Conservation (phyloP, 148 eudicot genomes). For the Rhododendron ovatum region DNA sequence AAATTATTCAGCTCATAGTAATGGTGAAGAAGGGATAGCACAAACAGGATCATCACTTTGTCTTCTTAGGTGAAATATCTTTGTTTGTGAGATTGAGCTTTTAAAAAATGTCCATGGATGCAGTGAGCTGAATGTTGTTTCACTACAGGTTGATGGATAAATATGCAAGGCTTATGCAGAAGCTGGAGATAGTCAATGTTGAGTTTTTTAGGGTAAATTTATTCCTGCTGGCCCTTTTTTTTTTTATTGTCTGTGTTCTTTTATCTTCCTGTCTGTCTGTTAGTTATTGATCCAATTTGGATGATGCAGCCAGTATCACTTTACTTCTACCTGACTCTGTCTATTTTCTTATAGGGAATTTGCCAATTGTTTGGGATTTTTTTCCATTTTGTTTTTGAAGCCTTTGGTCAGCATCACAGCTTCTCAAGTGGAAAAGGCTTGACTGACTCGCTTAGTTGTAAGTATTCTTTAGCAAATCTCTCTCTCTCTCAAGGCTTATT, state of each 20-base stretch:
- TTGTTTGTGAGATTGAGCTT: slow-evolving; percentile 6
- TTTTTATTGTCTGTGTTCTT: background rate
- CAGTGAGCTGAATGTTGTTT: slow-evolving; percentile 23
- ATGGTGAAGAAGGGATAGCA: slow-evolving; percentile 54
- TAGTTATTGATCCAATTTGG: background rate
- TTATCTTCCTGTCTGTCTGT: slow-evolving; percentile 5
- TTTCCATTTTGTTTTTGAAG: slow-evolving; percentile 77
- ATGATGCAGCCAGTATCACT: background rate
- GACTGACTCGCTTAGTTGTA: slow-evolving; percentile 58
- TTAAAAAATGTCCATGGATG: slow-evolving; percentile 2
- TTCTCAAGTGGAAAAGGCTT: slow-evolving; percentile 49
- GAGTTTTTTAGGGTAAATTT: slow-evolving; percentile 75
- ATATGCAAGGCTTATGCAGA: slow-evolving; percentile 96
- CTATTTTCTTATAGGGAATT: slow-evolving; percentile 58
- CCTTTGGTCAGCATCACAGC: slow-evolving; percentile 64
- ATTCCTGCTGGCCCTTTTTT: background rate
- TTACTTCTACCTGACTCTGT: slow-evolving; percentile 12
- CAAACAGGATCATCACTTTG: slow-evolving; percentile 96
- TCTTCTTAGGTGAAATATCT: slow-evolving; percentile 63
- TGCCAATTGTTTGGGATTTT: slow-evolving; percentile 87
- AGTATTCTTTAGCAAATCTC: slow-evolving; percentile 20
- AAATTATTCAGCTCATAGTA: slow-evolving; percentile 47
- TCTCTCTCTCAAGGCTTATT: background rate
- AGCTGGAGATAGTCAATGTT: slow-evolving; percentile 73
- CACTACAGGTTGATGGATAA: slow-evolving; percentile 82